Conservation (phyloP, 176 grass and related monocot species). For the bread wheat (Triticum aestivum) region DNA sequence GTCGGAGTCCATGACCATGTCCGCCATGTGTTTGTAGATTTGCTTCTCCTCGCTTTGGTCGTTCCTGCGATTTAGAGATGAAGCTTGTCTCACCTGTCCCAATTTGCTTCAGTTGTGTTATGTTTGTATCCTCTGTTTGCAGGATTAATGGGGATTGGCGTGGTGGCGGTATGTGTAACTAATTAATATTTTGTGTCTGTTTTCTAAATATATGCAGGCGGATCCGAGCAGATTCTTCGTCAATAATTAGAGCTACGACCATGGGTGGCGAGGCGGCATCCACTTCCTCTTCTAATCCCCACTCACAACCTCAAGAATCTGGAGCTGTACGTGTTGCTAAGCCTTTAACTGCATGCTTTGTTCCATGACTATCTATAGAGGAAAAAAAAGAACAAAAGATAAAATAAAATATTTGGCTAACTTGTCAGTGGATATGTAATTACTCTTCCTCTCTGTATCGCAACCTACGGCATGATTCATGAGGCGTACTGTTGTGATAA, state of each 20-base stretch:
- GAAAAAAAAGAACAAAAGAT: too few relatives aligned
- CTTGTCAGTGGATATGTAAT: not conserved
- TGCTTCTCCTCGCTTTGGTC: not conserved
- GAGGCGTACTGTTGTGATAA: not conserved
- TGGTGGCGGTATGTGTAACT: too few relatives aligned
- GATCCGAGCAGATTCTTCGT: not conserved
- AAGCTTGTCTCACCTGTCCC: not conserved
- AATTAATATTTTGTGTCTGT: not conserved
- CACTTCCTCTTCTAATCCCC: not conserved
- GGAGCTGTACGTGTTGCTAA: not conserved
- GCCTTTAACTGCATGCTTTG: not conserved
- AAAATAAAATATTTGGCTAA: not conserved
- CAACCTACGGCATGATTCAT: not conserved
- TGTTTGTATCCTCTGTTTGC: too few relatives aligned
- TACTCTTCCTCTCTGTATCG: not conserved
- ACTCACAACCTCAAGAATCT: not conserved
- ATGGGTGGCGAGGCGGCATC: not conserved
- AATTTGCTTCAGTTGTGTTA: too few relatives aligned
- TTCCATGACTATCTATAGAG: too few relatives aligned
- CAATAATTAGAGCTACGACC: not conserved
- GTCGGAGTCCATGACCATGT: not conserved
- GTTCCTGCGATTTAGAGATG: not conserved
- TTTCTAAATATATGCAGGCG: not conserved
- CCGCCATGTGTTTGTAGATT: not conserved
- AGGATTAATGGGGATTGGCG: not conserved